Percentiles rank a stretch among this genome's conserved stretches.
Conservation (phyloP, 768 basidiomycete genomes). For the Suillus paluster region DNA sequence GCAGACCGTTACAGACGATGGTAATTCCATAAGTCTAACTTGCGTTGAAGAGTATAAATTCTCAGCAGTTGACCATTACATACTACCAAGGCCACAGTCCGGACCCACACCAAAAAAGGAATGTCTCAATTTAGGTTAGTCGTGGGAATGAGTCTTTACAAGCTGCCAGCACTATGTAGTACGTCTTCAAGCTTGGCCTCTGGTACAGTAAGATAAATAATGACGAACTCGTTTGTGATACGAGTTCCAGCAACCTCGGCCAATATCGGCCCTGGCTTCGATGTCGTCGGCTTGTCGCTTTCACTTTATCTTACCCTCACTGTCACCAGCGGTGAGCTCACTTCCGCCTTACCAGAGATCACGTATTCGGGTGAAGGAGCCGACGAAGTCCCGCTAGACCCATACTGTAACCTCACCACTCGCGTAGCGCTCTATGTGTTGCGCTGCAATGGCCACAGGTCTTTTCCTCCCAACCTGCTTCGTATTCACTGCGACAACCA, state of each 20-base stretch:
- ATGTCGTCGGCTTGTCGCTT: conserved; percentile 97
- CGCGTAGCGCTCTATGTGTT: conserved; percentile 97
- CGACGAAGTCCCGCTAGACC: conserved; percentile 86
- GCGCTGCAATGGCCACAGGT: conserved; percentile 75
- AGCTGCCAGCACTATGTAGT: no score
- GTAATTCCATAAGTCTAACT: no score
- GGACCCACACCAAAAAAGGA: no score
- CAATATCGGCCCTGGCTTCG: conserved; percentile 98
- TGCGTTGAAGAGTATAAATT: no score
- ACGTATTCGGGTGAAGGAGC: conserved; percentile 88
- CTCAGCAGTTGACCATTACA: no score
- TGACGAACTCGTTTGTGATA: conserved; percentile 58
- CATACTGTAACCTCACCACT: conserved; percentile 96
- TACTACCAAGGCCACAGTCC: no score
- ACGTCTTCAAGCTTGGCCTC: no score
- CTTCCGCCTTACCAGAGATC: conserved; percentile 56
- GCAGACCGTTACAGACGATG: no score
- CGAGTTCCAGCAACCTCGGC: conserved; percentile 94
- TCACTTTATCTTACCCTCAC: conserved; percentile 81
- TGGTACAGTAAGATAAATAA: conserved; percentile 7
- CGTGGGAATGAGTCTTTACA: no score
- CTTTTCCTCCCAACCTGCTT: conserved; percentile 74
- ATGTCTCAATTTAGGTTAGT: no score
- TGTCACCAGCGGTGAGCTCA: conserved; percentile 48
- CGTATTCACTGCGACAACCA: conserved; percentile 82